Evolutionary conservation across 2,329 filamentous ascomycete genomes (phyloP).

Genomic region (Neurospora crassa): DNA sequence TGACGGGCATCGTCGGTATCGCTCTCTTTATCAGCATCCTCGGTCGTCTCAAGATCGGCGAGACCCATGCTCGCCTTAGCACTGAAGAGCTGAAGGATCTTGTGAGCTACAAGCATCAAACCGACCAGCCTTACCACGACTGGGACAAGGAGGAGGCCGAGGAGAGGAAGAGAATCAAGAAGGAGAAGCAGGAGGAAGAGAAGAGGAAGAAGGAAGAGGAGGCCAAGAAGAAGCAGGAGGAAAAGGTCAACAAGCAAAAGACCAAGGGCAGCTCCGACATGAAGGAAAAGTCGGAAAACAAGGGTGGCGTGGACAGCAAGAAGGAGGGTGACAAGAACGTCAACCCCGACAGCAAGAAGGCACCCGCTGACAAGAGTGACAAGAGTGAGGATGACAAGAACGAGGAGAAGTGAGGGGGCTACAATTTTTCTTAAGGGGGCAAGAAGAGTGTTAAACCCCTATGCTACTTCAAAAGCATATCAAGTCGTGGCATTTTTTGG

Average conservation of each 20-base stretch:
- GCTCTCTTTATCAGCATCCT: constrained; percentile 75
- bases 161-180: constrained; percentile 28
- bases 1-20: constrained; percentile 80
- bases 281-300: constrained; percentile 9
- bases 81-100: constrained; percentile 27
- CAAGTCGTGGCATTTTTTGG: neutral
- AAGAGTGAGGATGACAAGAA: constrained; percentile 4
- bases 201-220: constrained; percentile 26
- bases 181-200: constrained; percentile 30
- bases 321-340: constrained; percentile 7
- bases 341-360: constrained; percentile 6
- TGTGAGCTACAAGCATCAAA: constrained; percentile 26
- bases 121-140: constrained; percentile 28
- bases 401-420: constrained; percentile 3
- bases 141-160: constrained; percentile 36
- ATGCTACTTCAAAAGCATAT: neutral
- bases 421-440: neutral
- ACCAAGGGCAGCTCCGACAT: constrained; percentile 9
- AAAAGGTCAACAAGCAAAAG: constrained; percentile 24
- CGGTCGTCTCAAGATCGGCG: constrained; percentile 66
- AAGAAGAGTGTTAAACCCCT: neutral
- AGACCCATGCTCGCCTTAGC: constrained; percentile 25
- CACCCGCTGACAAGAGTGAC: neutral
- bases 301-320: constrained; percentile 1
- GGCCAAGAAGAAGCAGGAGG: constrained; percentile 26